Evolutionary conservation across 306 rosid species (phyloP).

Genomic region (Delonix regia): DNA sequence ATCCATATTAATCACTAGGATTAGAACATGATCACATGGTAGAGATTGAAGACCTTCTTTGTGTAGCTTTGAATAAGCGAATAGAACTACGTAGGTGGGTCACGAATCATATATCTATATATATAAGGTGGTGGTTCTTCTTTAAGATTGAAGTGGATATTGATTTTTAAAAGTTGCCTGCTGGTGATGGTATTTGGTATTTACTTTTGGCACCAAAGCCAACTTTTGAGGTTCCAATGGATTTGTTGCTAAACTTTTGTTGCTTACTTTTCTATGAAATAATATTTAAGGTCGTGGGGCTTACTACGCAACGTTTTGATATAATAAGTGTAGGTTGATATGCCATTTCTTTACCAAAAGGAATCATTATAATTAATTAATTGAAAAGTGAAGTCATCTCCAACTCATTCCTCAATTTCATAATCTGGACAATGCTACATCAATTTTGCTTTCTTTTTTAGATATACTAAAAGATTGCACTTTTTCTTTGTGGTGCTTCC

Average conservation of each 20-base stretch:
- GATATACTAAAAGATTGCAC: constrained; percentile 42
- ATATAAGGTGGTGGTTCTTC: background rate
- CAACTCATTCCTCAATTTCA: constrained; percentile 46
- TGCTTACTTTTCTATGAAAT: constrained; percentile 35
- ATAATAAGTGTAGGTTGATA: background rate
- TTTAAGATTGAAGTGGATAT: constrained; percentile 29
- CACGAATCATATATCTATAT: constrained; percentile 24
- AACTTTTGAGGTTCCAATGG: constrained; percentile 54
- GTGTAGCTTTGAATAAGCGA: too few species aligned
- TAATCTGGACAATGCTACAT: constrained; percentile 57
- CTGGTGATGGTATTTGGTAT: constrained; percentile 44
- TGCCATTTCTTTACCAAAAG: constrained; percentile 49
- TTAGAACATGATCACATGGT: too few species aligned
- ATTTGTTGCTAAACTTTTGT: constrained; percentile 41
- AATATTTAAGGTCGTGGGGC: constrained; percentile 36
- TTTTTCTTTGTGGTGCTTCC: constrained; percentile 50
- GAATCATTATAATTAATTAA: constrained; percentile 48
- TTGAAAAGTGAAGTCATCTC: constrained; percentile 50
- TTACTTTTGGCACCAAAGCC: constrained; percentile 44
- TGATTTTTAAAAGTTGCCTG: constrained; percentile 41
- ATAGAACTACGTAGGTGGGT: background rate
- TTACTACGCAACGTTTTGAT: constrained; percentile 35
- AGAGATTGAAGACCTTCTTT: too few species aligned
- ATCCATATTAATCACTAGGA: too few species aligned
- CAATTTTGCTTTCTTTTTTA: constrained; percentile 46